Evolutionary conservation across 1,139 yeast species (phyloP).

Genomic region (Saccharomyces pastorianus): DNA sequence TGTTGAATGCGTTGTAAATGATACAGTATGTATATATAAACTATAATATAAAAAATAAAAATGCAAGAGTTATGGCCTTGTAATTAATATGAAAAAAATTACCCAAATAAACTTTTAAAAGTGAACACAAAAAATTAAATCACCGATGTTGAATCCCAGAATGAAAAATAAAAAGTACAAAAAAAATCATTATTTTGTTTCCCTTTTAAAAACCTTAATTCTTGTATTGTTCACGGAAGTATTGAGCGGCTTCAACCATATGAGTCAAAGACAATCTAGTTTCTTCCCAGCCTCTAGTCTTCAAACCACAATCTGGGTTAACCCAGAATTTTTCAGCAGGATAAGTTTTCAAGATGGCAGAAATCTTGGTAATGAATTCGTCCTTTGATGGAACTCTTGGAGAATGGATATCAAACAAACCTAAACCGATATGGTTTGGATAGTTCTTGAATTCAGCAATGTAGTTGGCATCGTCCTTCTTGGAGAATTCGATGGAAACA

Average conservation of each 20-base stretch:
- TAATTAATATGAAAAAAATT: constrained; percentile 1
- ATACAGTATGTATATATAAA: constrained; percentile 9
- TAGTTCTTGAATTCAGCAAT: constrained; percentile 94
- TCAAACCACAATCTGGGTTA: constrained; percentile 99
- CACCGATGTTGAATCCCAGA: constrained; percentile 25
- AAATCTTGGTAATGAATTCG: constrained; percentile 89
- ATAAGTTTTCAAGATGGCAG: constrained; percentile 90
- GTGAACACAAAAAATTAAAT: constrained; percentile 6
- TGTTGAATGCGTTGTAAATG: constrained; percentile 32
- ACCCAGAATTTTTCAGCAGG: constrained; percentile 98
- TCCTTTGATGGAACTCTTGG: constrained; percentile 98
- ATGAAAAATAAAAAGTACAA: constrained; percentile 4
- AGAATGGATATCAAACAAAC: constrained; percentile 97
- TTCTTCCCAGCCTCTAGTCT: constrained; percentile 95
- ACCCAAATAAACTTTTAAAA: constrained; percentile 2
- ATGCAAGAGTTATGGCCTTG: constrained; percentile 1
- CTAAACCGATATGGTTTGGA: constrained; percentile 99
- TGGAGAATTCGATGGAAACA: constrained; percentile 97
- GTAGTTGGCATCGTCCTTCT: constrained; percentile 98
- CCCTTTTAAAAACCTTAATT: constrained; percentile 14
- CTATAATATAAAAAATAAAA: constrained; percentile 10
- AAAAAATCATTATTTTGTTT: constrained; percentile 2
- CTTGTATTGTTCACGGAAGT: constrained; percentile 64
- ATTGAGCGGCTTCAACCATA: constrained; percentile 98
- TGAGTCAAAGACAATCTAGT: constrained; percentile 81